Percentiles rank a stretch among this genome's conserved stretches.
phyloP scores from a whole-genome alignment of 345 rosid genomes.

The Murraya paniculata region DNA sequence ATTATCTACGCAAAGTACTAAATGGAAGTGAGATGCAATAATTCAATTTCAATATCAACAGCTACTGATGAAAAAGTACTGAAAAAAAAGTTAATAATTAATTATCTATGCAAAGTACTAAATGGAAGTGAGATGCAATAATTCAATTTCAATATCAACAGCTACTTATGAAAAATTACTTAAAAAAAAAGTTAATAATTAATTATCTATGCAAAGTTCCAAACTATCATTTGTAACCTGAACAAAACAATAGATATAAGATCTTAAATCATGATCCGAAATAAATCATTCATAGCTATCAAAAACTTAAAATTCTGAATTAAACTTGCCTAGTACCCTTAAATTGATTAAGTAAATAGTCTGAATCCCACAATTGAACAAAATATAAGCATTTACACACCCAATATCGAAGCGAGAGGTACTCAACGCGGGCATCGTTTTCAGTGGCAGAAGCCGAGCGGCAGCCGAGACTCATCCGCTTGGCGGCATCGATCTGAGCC shows the following conservation, averaged over 20 bases:
- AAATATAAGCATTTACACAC: conserved; percentile 30
- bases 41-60: background rate
- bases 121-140: background rate
- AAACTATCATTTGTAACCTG: background rate
- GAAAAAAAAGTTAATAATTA: background rate
- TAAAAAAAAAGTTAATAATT: background rate
- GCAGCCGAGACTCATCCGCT: conserved; percentile 81
- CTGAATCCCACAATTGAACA: background rate
- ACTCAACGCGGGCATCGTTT: conserved; percentile 51
- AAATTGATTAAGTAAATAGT: background rate
- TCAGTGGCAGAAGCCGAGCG: conserved; percentile 49
- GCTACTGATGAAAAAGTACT: background rate
- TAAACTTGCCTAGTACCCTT: background rate
- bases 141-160: background rate
- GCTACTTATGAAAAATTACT: too few species aligned
- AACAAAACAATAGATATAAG: background rate
- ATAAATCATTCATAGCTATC: background rate
- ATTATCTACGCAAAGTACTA: too few species aligned
- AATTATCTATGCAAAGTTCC: background rate
- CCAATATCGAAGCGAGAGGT: conserved; percentile 86
- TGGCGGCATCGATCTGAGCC: conserved; percentile 94
- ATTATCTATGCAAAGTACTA: background rate
- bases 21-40: background rate
- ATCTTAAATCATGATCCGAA: background rate
- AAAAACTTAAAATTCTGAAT: background rate